Percentiles rank a stretch among this genome's conserved stretches.
Conservation (phyloP, 352 stramenopile genomes). For the Phytophthora vignae region DNA sequence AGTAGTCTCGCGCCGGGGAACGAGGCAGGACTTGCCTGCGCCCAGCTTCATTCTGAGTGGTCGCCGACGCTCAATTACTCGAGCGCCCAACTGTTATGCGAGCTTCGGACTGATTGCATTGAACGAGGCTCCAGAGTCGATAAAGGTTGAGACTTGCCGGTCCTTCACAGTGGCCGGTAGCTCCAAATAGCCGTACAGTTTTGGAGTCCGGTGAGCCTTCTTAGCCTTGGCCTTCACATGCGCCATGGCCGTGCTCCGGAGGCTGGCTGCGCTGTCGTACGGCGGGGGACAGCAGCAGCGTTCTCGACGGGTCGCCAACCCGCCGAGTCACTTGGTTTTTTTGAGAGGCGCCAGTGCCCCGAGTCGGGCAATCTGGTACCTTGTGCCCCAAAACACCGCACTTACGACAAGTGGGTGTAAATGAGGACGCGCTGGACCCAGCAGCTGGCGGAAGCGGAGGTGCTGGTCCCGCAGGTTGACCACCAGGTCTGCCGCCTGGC, state of each 20-base stretch:
- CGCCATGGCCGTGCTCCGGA: too few species aligned
- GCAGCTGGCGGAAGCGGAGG: not conserved
- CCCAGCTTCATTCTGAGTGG: not conserved
- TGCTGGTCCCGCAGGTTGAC: not conserved
- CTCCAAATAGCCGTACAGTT: slow-evolving; percentile 1
- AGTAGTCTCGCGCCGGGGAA: not conserved
- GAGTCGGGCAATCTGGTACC: not conserved
- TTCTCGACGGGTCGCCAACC: slow-evolving; percentile 2
- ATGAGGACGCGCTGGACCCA: not conserved
- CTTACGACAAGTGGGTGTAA: slow-evolving; percentile 4
- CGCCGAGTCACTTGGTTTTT: slow-evolving; percentile 6
- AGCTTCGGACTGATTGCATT: not conserved
- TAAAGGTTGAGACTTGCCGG: not conserved
- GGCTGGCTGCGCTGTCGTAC: slow-evolving; percentile 1
- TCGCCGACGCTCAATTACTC: not conserved
- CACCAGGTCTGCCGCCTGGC: not conserved
- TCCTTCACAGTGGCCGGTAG: not conserved
- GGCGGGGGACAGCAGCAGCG: not conserved
- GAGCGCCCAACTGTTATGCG: not conserved
- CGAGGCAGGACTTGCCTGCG: not conserved
- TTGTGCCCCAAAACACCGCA: not conserved
- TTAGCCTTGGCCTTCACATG: not conserved
- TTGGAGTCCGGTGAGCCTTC: not conserved
- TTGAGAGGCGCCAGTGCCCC: not conserved
- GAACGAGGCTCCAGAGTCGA: not conserved